Base-by-base conservation (phyloP, 2,329 filamentous ascomycete species). In the Elsinoe necatrix region DNA sequence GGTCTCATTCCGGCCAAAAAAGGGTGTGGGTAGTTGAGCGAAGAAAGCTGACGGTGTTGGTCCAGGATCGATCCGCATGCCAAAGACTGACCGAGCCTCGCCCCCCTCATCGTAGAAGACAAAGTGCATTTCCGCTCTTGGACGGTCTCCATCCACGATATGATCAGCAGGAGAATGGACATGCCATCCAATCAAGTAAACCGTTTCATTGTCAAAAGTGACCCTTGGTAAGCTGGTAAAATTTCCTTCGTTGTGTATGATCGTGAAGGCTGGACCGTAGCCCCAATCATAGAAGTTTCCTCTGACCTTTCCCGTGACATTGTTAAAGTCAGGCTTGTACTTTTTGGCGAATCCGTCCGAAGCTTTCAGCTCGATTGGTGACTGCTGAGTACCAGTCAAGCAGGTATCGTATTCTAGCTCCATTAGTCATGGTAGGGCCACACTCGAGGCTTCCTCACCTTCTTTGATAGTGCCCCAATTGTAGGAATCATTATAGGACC, bases 101-200 rank as follows among this genome's bases (percentile, higher is more conserved):
- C 75, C 75, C 0, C 64, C 59, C 6, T 66, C 67, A 58, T 75
- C 71, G 54, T 71, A 71, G 59, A 77, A 75, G 2, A 79, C 77
- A 29, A 76, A 68, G 62, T 79, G 77, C 20, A 79, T 63, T 60
- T 79, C 77, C 29, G 75, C 74, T 58, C 72, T 74, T 27, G 69
- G 66, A 35, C 71, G 69, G 25, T 70, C 66, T 27, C 72, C 72
- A 43, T 71, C 66, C 2, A 79, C 69, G 1, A 69, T 67, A 63
- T 80, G 77, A 56, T 79, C 77, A 4, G 75, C 74, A 0, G 77
- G 77, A 0, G 74, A 63, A 61, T 80, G 77, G 47, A 77, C 73
- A 66, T 79, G 77, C 75, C 75, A 79, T 45, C 75, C 74, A 42
- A 66, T 69, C 3, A 79, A 67, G 62, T 76, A 79, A 16, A 75